These are phyloP conservation scores for Coffea canephora DNA, from an alignment of 257 asterid species.

Conservation along the genomic window DNA sequence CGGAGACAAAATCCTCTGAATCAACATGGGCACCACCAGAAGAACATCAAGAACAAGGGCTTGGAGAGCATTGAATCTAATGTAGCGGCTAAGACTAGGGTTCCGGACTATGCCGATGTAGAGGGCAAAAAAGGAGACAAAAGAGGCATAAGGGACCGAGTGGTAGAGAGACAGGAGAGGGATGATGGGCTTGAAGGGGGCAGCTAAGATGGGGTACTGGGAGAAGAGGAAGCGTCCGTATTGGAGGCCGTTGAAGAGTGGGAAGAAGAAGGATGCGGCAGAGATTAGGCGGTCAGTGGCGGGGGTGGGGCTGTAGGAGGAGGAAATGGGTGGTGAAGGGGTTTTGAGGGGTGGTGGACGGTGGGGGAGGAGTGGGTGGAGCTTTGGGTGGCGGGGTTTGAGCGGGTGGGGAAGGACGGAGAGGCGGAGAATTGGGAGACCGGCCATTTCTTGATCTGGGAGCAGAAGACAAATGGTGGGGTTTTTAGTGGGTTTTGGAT, in stretches of 20 bases:
- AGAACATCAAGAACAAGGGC: constrained; percentile 85
- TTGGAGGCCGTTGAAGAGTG: constrained; percentile 83
- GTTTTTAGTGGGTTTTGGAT: constrained; percentile 16
- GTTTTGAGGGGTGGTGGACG: constrained; percentile 15
- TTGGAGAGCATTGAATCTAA: constrained; percentile 80
- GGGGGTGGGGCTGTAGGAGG: constrained; percentile 58
- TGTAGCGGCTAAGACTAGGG: constrained; percentile 63
- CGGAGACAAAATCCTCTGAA: constrained; percentile 73
- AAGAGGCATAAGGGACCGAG: constrained; percentile 80
- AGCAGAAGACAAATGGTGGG: background rate
- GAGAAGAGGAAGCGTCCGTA: constrained; percentile 86
- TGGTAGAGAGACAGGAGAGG: constrained; percentile 78
- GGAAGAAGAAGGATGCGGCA: constrained; percentile 84
- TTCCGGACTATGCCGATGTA: constrained; percentile 74
- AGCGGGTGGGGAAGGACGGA: constrained; percentile 36
- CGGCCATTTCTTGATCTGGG: constrained; percentile 39
- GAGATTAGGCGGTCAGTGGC: constrained; percentile 89
- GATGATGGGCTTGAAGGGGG: constrained; percentile 72
- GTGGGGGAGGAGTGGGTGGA: background rate
- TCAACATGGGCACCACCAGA: constrained; percentile 68
- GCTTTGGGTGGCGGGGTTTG: constrained; percentile 15
- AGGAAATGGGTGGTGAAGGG: constrained; percentile 18
- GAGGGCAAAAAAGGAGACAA: constrained; percentile 78
- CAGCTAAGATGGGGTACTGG: constrained; percentile 61
- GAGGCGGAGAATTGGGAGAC: constrained; percentile 58